Evolutionary conservation across 78 protist genomes (phyloP), one percentile per base, ranked within the genome.

Genomic region (Paulinella micropora): DNA sequence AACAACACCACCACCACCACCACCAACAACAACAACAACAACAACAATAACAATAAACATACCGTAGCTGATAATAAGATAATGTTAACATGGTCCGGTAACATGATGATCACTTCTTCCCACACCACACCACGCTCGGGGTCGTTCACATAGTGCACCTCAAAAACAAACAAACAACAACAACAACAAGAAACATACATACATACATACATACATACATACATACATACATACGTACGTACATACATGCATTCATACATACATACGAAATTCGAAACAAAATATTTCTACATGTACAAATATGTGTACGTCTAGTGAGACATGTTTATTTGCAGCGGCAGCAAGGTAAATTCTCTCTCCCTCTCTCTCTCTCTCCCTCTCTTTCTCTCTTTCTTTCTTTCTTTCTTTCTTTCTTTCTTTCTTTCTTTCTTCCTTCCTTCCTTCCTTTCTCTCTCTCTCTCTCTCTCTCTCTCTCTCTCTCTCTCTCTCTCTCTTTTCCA

Each of bases 401-500:
- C n/a, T n/a, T n/a, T n/a, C n/a, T n/a, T n/a, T n/a, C n/a, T n/a
- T n/a, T n/a, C n/a, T n/a, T n/a, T n/a, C n/a, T n/a, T n/a, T n/a
- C n/a, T n/a, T n/a, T n/a, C n/a, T n/a, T n/a, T n/a, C n/a, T n/a
- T n/a, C n/a, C n/a, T n/a, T n/a, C n/a, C n/a, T n/a, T n/a, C n/a
- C n/a, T n/a, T n/a, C n/a, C n/a, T n/a, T n/a, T n/a, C n/a, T n/a
- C n/a, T 96, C 97, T 3, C 94, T 91, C 77, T 94, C 90, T 40
- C 94, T 91, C 91, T 95, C 98, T 86, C 94, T 96, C 97, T 96
- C 94, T 36, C 93, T 96, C 34, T 93, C 97, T 15, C 96, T 96
- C 29, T 97, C 89, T 81, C 85, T 93, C 86, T 32, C 34, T 73
- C 90, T 93, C 28, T 94, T 87, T 89, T 95, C 41, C 90, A 93